Evolutionary conservation across 306 rosid species (phyloP).

Genomic region (Herpetospermum pedunculosum): DNA sequence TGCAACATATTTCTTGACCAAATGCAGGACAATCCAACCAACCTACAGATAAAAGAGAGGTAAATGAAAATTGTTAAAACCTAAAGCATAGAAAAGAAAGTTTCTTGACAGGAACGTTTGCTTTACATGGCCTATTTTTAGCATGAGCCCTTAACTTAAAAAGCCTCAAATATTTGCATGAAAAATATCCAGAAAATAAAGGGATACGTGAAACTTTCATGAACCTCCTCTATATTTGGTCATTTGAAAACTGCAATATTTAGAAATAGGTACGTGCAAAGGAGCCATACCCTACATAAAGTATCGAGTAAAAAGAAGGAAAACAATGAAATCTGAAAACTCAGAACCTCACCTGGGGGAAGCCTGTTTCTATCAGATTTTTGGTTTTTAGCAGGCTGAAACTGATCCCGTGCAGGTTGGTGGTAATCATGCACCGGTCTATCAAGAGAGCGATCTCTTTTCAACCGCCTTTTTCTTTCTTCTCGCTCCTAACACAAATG

Average conservation of each 20-base stretch:
- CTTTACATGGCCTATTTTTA: neutral
- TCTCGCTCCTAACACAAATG: constrained; percentile 74
- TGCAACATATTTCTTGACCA: constrained; percentile 68
- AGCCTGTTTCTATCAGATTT: constrained; percentile 65
- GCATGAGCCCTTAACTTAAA: neutral
- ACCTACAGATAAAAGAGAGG: constrained; percentile 35
- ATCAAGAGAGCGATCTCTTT: constrained; percentile 84
- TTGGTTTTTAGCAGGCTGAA: constrained; percentile 34
- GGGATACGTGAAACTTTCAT: neutral
- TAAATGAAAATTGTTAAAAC: neutral
- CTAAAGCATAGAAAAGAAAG: neutral
- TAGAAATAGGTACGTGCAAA: neutral
- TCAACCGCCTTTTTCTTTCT: constrained; percentile 71
- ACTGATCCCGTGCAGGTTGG: constrained; percentile 47
- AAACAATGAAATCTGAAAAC: neutral
- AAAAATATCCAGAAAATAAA: neutral
- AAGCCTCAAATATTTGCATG: neutral
- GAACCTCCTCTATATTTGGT: neutral
- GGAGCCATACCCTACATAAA: neutral
- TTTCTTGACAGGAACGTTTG: neutral
- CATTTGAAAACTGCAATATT: neutral
- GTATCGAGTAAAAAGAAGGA: neutral
- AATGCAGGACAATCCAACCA: constrained; percentile 90
- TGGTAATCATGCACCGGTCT: constrained; percentile 49
- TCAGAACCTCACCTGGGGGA: constrained; percentile 69